phyloP scores from a whole-genome alignment of 176 grass and related monocot species.

The Oryza meridionalis region DNA sequence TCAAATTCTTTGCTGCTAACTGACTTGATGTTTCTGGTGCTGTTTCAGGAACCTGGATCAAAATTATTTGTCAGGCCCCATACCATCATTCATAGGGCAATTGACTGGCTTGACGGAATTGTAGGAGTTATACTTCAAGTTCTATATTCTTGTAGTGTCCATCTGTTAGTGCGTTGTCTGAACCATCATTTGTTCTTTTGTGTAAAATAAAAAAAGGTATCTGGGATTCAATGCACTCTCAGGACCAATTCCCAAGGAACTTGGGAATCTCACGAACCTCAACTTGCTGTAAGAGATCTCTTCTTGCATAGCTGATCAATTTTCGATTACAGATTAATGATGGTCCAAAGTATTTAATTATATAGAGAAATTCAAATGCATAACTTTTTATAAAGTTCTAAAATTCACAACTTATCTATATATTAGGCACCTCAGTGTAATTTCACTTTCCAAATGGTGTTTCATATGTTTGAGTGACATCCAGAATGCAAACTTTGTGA shows the following conservation, averaged over 20 bases:
- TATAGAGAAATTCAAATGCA: not conserved
- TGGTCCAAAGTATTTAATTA: not conserved
- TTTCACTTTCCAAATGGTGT: no score
- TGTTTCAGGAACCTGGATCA: conserved; percentile 51
- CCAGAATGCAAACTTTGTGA: not conserved
- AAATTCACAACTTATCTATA: not conserved
- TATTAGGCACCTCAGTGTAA: not conserved
- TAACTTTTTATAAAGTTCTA: not conserved
- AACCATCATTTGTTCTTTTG: not conserved
- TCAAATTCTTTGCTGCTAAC: not conserved
- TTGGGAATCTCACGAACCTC: not conserved
- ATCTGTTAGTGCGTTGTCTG: not conserved
- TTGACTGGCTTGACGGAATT: conserved; percentile 56
- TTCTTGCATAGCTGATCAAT: not conserved
- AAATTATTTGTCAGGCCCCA: conserved; percentile 60
- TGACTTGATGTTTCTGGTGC: not conserved
- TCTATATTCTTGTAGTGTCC: not conserved
- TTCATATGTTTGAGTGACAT: no score
- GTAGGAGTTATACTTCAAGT: conserved; percentile 31
- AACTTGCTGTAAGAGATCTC: not conserved
- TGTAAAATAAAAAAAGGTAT: not conserved
- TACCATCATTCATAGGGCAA: conserved; percentile 69
- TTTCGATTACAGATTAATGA: not conserved
- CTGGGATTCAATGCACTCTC: not conserved
- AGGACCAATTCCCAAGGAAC: not conserved